phyloP scores from a whole-genome alignment of 768 basidiomycete species.

The Clavulina sp. region DNA sequence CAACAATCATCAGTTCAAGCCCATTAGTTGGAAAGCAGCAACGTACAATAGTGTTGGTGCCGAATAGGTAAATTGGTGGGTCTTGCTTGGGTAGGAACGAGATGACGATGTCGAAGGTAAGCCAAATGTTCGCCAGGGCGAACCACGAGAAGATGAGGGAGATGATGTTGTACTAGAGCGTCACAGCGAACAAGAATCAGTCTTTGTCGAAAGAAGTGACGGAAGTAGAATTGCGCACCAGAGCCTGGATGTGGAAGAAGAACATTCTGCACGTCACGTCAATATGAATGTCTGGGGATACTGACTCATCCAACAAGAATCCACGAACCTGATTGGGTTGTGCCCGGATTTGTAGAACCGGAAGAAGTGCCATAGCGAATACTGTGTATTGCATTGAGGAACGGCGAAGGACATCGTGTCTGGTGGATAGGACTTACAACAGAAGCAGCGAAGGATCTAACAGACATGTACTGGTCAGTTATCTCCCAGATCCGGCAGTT shows the following conservation, averaged over 20 bases:
- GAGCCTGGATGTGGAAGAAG: conserved; percentile 85
- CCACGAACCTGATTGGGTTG: conserved; percentile 40
- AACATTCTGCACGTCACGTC: conserved; percentile 45
- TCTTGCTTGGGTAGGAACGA: conserved; percentile 47
- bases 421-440: conserved; percentile 42
- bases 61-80: conserved; percentile 40
- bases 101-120: conserved; percentile 93
- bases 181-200: neutral
- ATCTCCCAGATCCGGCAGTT: neutral
- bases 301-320: neutral
- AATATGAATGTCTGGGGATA: neutral
- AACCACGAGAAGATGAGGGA: conserved; percentile 86
- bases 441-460: conserved; percentile 74
- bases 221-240: conserved; percentile 31
- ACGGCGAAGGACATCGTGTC: neutral
- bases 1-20: conserved; percentile 2
- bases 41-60: conserved; percentile 49
- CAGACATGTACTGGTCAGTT: neutral
- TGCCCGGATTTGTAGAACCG: conserved; percentile 74
- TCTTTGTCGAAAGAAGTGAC: neutral
- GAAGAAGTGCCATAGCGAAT: conserved; percentile 87
- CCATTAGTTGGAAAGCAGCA: neutral
- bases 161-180: conserved; percentile 69
- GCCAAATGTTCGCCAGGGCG: conserved; percentile 78
- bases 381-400: conserved; percentile 25